Evolutionary conservation across 139 green algal genomes (phyloP).

Genomic region (Coelastrella sp.): DNA sequence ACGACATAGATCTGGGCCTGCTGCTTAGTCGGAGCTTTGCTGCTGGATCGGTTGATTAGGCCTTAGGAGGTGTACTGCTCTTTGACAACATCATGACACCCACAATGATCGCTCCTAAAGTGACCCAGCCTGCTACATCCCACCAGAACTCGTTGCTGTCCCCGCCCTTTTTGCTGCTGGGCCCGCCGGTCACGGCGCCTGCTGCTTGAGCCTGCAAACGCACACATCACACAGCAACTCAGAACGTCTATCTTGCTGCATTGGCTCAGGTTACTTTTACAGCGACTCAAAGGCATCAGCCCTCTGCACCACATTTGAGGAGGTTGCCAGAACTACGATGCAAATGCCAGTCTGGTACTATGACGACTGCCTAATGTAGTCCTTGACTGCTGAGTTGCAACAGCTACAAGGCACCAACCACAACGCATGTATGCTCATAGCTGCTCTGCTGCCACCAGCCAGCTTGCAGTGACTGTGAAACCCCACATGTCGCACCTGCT

Average conservation of each 20-base stretch:
- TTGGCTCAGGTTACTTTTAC: neutral
- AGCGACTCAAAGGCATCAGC: neutral
- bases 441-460: too few relatives aligned
- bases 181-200: constrained; percentile 36
- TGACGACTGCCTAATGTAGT: too few relatives aligned
- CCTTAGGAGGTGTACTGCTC: constrained; percentile 36
- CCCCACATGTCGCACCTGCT: constrained; percentile 22
- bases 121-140: constrained; percentile 88
- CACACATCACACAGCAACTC: neutral
- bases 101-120: constrained; percentile 65
- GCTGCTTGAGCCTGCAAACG: constrained; percentile 46
- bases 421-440: neutral
- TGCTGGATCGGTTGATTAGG: neutral
- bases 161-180: constrained; percentile 8
- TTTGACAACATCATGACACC: constrained; percentile 61
- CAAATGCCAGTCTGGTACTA: neutral
- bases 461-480: too few relatives aligned
- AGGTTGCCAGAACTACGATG: neutral
- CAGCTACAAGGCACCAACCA: too few relatives aligned
- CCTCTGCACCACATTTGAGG: neutral
- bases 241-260: neutral
- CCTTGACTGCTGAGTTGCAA: too few relatives aligned
- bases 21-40: too few relatives aligned
- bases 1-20: too few relatives aligned
- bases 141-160: constrained; percentile 81